Evolutionary conservation across 176 grass and related monocot species (phyloP), one percentile per base, ranked within the genome.

Genomic region (Oryza meridionalis): DNA sequence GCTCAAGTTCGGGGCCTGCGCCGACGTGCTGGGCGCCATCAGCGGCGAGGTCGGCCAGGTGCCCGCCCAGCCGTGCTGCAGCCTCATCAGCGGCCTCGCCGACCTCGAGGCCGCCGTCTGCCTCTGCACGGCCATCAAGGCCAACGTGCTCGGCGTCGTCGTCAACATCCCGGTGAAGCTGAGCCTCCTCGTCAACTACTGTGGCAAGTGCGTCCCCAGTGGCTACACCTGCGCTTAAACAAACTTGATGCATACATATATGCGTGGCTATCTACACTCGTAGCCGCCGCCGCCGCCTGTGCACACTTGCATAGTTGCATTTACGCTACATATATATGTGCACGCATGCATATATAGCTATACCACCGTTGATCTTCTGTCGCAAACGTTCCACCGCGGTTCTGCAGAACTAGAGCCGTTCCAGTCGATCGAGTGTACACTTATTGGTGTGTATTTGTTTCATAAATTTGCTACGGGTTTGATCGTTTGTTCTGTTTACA

Each of bases 81-180:
- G 16, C 84, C 90, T 95, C n/a, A 15, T 92, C 44, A 14, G 21
- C 21, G 88, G 88, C 45, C 85, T 95, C 7, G 88, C 51, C 14
- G 90, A 92, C 69, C 27, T 90, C 29, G 90, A 95, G 76, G 90
- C 86, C 14, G 90, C 88, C 24, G 83, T 90, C 38, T 90, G 90
- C 87, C 93, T 95, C 62, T 95, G 93, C 90, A 92, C 85, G 0
- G 90, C 85, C 45, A 83, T 90, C 45, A 95, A 89, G 72, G 90
- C 83, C 50, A 92, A 92, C 67, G 42, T 95, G 32, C 83, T 92
- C n/a, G 90, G 93, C 65, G 4, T 82, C 32, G 59, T 84, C 77
- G 26, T 95, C 32, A 73, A 90, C 67, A 14, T 90, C 69, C 93
- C 93, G 3, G 22, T 95, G 69, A 70, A 90, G 53, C 93, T 95